Evolutionary conservation across 2,329 filamentous ascomycete genomes (phyloP).

Genomic region (Myriosclerotinia curreyana): DNA sequence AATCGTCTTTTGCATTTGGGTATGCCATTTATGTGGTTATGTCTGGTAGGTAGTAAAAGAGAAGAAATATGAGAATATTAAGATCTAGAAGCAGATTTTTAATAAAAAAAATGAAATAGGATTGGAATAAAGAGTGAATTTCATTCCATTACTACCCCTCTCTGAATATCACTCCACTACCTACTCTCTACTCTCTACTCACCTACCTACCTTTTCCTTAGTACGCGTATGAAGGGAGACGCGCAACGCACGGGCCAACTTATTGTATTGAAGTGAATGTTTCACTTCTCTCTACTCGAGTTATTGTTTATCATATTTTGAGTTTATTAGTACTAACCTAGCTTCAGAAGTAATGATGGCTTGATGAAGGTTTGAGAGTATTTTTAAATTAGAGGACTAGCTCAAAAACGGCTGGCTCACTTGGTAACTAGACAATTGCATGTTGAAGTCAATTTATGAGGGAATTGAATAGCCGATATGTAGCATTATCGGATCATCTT

Average conservation of each 20-base stretch:
- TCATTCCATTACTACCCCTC: background rate
- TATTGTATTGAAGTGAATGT: background rate
- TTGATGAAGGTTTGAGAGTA: too few relatives aligned
- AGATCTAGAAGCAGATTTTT: background rate
- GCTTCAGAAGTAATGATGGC: background rate
- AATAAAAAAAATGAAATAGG: background rate
- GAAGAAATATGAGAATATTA: background rate
- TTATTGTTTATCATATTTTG: background rate
- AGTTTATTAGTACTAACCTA: too few relatives aligned
- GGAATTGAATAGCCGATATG: too few relatives aligned
- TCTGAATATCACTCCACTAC: too few relatives aligned
- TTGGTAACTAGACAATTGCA: too few relatives aligned
- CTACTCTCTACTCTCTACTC: too few relatives aligned
- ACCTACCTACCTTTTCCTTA: background rate
- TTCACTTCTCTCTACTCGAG: background rate
- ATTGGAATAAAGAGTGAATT: background rate
- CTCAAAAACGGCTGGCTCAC: too few relatives aligned
- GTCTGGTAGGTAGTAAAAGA: background rate
- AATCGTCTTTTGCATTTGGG: constrained; percentile 6
- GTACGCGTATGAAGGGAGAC: background rate
- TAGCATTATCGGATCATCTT: too few relatives aligned
- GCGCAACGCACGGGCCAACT: background rate
- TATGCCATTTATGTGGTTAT: background rate
- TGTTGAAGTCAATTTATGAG: too few relatives aligned
- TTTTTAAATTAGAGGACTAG: too few relatives aligned